These are phyloP conservation scores for Penicillium sp. DNA, from an alignment of 2,329 filamentous ascomycete species.

Conservation along the genomic window DNA sequence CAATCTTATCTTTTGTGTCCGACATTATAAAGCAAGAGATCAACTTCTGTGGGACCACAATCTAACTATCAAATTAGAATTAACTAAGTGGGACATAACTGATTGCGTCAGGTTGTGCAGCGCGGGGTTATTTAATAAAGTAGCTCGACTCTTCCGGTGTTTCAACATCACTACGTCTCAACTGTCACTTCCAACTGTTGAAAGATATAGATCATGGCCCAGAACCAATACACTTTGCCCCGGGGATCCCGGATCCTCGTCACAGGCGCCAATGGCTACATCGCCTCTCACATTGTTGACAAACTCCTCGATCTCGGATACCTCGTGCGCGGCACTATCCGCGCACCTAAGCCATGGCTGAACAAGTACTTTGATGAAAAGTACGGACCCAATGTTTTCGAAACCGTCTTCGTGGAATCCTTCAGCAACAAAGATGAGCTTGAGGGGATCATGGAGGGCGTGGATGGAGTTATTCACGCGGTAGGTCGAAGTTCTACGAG, in stretches of 20 bases:
- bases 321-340: conserved; percentile 45
- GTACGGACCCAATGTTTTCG: conserved; percentile 30
- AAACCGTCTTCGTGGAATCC: conserved; percentile 38
- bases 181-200: neutral
- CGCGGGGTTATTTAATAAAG: too few species aligned
- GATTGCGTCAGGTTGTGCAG: too few species aligned
- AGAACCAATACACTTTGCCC: neutral
- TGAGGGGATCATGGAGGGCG: conserved; percentile 38
- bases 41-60: neutral
- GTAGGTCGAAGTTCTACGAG: conserved; percentile 4
- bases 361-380: conserved; percentile 30
- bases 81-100: too few species aligned
- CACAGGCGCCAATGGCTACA: conserved; percentile 46
- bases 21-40: neutral
- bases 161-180: too few species aligned
- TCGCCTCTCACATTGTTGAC: conserved; percentile 42
- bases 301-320: conserved; percentile 42
- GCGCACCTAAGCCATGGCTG: conserved; percentile 36
- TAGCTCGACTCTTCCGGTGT: neutral
- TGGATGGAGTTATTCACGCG: conserved; percentile 24
- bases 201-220: neutral
- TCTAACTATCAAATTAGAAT: too few species aligned
- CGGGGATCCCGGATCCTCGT: conserved; percentile 39
- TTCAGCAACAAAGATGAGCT: conserved; percentile 38
- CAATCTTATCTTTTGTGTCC: neutral